These are phyloP conservation scores for Xylariaceae sp. DNA, from an alignment of 2,329 filamentous ascomycete species.

Conservation along the genomic window DNA sequence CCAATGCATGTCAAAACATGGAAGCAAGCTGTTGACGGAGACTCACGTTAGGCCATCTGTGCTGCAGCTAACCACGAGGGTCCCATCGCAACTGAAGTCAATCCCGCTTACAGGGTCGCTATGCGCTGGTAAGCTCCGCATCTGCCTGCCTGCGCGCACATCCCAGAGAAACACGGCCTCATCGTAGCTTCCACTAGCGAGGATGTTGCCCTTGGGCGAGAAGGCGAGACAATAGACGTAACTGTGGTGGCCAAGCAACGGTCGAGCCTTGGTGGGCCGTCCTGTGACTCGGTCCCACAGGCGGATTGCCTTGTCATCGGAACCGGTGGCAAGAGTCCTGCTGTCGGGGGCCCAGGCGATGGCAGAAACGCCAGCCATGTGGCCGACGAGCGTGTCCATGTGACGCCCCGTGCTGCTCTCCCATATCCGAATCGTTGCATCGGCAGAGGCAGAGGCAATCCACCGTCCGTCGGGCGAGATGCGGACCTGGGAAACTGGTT, in stretches of 20 bases:
- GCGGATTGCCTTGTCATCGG: slow-evolving; percentile 93
- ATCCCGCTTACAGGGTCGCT: slow-evolving; percentile 92
- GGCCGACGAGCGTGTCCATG: slow-evolving; percentile 85
- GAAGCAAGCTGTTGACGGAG: background rate
- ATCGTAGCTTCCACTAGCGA: slow-evolving; percentile 92
- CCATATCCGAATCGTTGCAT: slow-evolving; percentile 91
- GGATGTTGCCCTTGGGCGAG: slow-evolving; percentile 95
- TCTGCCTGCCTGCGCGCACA: slow-evolving; percentile 77
- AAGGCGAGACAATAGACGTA: slow-evolving; percentile 94
- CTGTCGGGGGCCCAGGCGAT: slow-evolving; percentile 93
- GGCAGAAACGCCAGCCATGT: slow-evolving; percentile 87
- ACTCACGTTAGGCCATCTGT: slow-evolving; percentile 82
- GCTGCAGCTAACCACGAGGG: slow-evolving; percentile 84
- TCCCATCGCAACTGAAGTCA: slow-evolving; percentile 89
- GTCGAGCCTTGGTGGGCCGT: slow-evolving; percentile 49
- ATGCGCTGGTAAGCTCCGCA: slow-evolving; percentile 89
- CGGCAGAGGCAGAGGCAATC: slow-evolving; percentile 87
- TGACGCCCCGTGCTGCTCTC: slow-evolving; percentile 71
- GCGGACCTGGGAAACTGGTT: slow-evolving; percentile 76
- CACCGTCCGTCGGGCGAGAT: slow-evolving; percentile 88
- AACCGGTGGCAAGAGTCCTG: slow-evolving; percentile 81
- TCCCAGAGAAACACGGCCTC: slow-evolving; percentile 98
- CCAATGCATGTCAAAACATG: background rate
- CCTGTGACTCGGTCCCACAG: slow-evolving; percentile 77
- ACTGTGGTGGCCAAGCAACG: slow-evolving; percentile 85